These are phyloP conservation scores for Cardamine resedifolia DNA, from an alignment of 345 rosid genomes.

Conservation along the genomic window DNA sequence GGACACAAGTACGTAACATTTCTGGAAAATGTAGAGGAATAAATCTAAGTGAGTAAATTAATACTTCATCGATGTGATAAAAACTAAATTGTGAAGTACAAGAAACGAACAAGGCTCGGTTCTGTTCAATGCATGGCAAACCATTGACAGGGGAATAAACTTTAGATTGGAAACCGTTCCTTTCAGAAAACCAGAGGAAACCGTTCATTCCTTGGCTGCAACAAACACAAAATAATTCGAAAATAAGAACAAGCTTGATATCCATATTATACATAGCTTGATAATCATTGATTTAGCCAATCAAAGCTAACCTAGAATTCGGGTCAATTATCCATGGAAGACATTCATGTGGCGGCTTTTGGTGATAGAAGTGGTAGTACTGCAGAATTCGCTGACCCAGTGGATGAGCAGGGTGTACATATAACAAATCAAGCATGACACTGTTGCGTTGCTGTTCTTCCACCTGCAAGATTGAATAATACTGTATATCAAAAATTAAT, in stretches of 20 bases:
- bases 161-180: conserved; percentile 49
- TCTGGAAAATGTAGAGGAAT: conserved; percentile 46
- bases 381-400: conserved; percentile 48
- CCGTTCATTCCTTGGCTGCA: conserved; percentile 96
- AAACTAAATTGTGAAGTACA: conserved; percentile 17
- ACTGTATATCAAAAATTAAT: neutral
- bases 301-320: conserved; percentile 58
- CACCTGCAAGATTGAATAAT: conserved; percentile 46
- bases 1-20: conserved; percentile 73
- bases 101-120: conserved; percentile 67
- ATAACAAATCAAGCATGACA: conserved; percentile 84
- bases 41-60: conserved; percentile 27
- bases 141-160: conserved; percentile 71
- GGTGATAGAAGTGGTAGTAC: conserved; percentile 42
- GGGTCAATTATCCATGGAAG: conserved; percentile 47
- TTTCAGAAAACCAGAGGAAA: conserved; percentile 62
- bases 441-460: conserved; percentile 85
- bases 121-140: conserved; percentile 58
- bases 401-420: conserved; percentile 68
- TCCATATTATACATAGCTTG: neutral
- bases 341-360: conserved; percentile 50
- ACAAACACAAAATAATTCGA: conserved; percentile 24
- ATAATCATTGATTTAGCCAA: neutral
- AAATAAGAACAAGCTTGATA: conserved; percentile 30
- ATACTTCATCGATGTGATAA: conserved; percentile 14